Evolutionary conservation across 1,284 basidiomycete genomes (phyloP).

Genomic region (Ceratobasidium theobromae): DNA sequence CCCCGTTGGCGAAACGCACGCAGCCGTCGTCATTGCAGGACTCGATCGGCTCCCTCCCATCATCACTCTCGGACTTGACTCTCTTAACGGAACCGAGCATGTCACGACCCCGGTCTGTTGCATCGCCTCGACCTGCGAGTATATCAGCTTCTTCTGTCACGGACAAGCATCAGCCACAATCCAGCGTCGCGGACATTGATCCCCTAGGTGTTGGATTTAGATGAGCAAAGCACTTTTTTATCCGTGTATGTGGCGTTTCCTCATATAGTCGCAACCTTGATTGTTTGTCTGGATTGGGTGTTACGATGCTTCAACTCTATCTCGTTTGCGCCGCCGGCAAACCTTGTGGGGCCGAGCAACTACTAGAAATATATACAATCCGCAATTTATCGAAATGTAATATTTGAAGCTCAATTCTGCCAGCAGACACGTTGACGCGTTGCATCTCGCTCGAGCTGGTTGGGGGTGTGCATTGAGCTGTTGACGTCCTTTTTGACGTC

Average conservation of each 20-base stretch:
- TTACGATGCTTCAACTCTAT: neutral
- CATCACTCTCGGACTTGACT: constrained; percentile 16
- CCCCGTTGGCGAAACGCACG: neutral
- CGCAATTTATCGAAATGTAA: too few species aligned
- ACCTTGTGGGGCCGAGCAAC: too few species aligned
- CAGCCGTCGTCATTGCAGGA: neutral
- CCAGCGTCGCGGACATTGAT: constrained; percentile 4
- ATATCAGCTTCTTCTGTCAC: constrained; percentile 4
- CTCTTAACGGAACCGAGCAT: neutral
- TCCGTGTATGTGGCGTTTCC: neutral
- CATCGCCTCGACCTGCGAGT: constrained; percentile 9
- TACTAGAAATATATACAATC: too few species aligned
- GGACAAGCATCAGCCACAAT: neutral
- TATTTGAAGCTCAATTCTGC: too few species aligned
- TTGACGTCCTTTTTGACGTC: too few species aligned
- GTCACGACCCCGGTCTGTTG: neutral
- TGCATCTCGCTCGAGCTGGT: too few species aligned
- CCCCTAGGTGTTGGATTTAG: constrained; percentile 34
- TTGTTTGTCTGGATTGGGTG: constrained; percentile 3
- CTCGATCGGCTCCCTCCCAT: constrained; percentile 12
- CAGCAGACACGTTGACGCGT: too few species aligned
- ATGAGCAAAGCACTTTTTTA: constrained; percentile 1
- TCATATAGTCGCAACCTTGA: constrained; percentile 10
- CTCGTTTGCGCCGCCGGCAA: too few species aligned
- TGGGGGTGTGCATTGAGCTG: too few species aligned